A percentile compares a stretch with the other conserved stretches of the same genome.
Conservation (phyloP, 2,329 filamentous ascomycete species). For the Graphilbum fragrans region DNA sequence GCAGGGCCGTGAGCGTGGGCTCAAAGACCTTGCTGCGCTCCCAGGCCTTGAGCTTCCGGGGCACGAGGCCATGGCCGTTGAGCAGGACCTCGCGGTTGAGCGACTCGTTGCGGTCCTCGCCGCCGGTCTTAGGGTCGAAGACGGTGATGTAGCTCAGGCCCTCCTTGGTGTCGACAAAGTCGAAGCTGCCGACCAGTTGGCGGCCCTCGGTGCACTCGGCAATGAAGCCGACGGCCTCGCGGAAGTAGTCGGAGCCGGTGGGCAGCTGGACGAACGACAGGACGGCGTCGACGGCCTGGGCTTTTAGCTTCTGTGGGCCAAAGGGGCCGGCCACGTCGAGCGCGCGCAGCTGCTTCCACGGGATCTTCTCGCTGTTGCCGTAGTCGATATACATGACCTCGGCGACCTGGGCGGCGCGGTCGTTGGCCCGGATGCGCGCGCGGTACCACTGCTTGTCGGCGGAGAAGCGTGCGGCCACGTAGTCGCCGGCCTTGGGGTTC, state of each 20-base stretch:
- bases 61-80: constrained; percentile 81
- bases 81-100: constrained; percentile 80
- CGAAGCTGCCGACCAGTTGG: constrained; percentile 80
- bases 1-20: constrained; percentile 59
- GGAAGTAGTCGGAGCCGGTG: constrained; percentile 62
- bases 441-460: constrained; percentile 92
- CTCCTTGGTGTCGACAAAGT: constrained; percentile 68
- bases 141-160: constrained; percentile 77
- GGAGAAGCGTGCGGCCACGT: constrained; percentile 82
- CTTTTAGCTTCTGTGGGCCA: constrained; percentile 65
- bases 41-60: constrained; percentile 83
- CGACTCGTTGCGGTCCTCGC: constrained; percentile 55
- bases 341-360: constrained; percentile 76
- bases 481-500: constrained; percentile 81
- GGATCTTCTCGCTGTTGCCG: constrained; percentile 81
- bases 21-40: constrained; percentile 61
- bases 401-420: constrained; percentile 75
- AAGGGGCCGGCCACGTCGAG: constrained; percentile 64
- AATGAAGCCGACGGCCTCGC: constrained; percentile 66
- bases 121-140: constrained; percentile 58
- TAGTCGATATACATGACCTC: constrained; percentile 95
- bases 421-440: constrained; percentile 79
- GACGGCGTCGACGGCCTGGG: constrained; percentile 77
- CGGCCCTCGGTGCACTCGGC: constrained; percentile 62
- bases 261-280: constrained; percentile 87